Evolutionary conservation across 345 rosid genomes (phyloP), one percentile per base, ranked within the genome.

Genomic region (Boechera retrofracta): DNA sequence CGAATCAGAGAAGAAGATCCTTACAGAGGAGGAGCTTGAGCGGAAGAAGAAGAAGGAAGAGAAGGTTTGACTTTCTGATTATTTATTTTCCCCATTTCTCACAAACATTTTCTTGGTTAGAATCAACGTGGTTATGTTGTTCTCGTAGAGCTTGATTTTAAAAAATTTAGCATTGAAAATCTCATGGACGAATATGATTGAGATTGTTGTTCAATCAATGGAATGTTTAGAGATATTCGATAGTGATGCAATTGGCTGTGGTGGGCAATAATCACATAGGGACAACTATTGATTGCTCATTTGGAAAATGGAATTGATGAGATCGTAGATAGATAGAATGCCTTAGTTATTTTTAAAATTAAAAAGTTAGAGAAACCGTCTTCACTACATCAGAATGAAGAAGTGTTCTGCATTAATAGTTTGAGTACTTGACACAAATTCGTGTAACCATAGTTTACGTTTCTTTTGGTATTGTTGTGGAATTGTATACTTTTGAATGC

Each of bases 21-120:
- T 76, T 54, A 88, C 91, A 5, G 88, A 78, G 10, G 93, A 91
- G 72, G 98, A 93, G 21, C 87, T 86, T 15, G 98, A 93, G 82
- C 80, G 92, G 47, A 89, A 93, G 87, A 91, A 91, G 90, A 93
- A 86, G 83, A 93, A 91, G 73, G 97, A 93, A 67, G 96, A 93
- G 74, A 91, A 91, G 88, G 98, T 92, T 56, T 39, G 45, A 55
- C 61, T 49, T 28, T 24, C 15, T 53, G 3, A 36, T 28, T 53
- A 11, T 6, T 10, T 11, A 1, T 39, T 21, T 35, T 6, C 2
- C 5, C 36, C 6, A 38, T 11, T 29, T 52, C 33, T 32, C 15
- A 54, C 0, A 10, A 38, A n/a, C 32, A 10, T 18, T 18, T 21
- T 32, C 48, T n/a, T 26, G 32, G 21, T 11, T 42, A 58, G 24